Percentiles rank a stretch among this genome's conserved stretches.
These are phyloP conservation scores for Ottelia alismoides DNA, from an alignment of 106 monocot species.

Conservation along the genomic window DNA sequence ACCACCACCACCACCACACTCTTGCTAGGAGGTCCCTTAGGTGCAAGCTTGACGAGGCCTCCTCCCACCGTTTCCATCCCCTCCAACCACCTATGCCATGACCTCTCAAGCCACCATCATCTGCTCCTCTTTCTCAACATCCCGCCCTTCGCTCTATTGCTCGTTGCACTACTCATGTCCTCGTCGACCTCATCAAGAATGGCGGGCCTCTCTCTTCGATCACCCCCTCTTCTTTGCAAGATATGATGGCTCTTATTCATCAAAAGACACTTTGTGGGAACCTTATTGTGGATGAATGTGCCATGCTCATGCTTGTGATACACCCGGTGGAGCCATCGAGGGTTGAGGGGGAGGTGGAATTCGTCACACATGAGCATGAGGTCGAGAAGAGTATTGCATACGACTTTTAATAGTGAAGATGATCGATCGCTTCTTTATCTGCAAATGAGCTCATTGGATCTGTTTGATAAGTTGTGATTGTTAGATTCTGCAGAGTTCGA, in stretches of 20 bases:
- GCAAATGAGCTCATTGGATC: no score
- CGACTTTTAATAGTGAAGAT: conserved; percentile 95
- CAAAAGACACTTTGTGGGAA: conserved; percentile 97
- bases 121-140: conserved; percentile 50
- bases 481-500: no score
- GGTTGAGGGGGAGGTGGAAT: conserved; percentile 1
- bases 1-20: no score
- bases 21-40: no score
- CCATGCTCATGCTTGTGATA: conserved; percentile 68
- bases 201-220: conserved; percentile 8
- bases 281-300: conserved; percentile 71
- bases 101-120: conserved; percentile 63
- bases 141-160: conserved; percentile 56
- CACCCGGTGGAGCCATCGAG: conserved; percentile 55
- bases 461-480: no score
- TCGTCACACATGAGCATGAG: conserved; percentile 65
- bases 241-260: conserved; percentile 2
- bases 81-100: no score
- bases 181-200: conserved; percentile 92
- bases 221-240: not conserved
- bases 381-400: conserved; percentile 90
- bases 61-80: no score
- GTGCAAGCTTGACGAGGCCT: no score
- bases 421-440: not conserved
- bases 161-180: conserved; percentile 66